Evolutionary conservation across 495 filamentous ascomycete genomes (phyloP).

Genomic region (Beverwykella pulmonaria): DNA sequence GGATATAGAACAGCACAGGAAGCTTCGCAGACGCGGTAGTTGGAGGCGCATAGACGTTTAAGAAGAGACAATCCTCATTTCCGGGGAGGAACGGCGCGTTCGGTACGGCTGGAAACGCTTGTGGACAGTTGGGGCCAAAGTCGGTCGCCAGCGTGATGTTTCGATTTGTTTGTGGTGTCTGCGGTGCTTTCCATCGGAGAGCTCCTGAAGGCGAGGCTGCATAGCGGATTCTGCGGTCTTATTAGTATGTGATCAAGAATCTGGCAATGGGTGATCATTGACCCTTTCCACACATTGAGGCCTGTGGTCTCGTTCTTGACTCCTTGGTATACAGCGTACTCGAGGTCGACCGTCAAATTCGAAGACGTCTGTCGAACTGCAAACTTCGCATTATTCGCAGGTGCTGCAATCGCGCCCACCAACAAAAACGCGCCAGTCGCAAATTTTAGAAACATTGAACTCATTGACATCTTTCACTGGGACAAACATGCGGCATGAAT

Average conservation of each 20-base stretch:
- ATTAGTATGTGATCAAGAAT: background rate
- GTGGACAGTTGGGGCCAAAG: constrained; percentile 16
- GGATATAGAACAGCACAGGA: constrained; percentile 43
- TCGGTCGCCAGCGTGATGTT: constrained; percentile 3
- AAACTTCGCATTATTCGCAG: background rate
- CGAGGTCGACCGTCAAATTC: constrained; percentile 29
- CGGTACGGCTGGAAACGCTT: constrained; percentile 11
- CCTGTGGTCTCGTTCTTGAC: constrained; percentile 11
- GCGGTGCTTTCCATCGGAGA: constrained; percentile 41
- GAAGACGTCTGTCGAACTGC: background rate
- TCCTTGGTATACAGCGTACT: constrained; percentile 30
- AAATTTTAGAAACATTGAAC: background rate
- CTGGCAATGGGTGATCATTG: background rate
- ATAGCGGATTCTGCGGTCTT: constrained; percentile 22
- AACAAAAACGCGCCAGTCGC: constrained; percentile 2
- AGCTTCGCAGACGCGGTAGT: constrained; percentile 7
- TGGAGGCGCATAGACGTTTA: constrained; percentile 32
- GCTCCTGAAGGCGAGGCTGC: constrained; percentile 28
- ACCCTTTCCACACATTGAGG: constrained; percentile 33
- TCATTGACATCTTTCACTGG: background rate
- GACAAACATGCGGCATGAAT: too few relatives aligned
- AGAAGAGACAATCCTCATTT: constrained; percentile 44
- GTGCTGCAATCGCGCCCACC: background rate
- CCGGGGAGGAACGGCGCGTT: constrained; percentile 12
- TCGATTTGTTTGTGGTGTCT: constrained; percentile 35